Base-by-base conservation (phyloP, 768 basidiomycete species). In the Russula sp. region DNA sequence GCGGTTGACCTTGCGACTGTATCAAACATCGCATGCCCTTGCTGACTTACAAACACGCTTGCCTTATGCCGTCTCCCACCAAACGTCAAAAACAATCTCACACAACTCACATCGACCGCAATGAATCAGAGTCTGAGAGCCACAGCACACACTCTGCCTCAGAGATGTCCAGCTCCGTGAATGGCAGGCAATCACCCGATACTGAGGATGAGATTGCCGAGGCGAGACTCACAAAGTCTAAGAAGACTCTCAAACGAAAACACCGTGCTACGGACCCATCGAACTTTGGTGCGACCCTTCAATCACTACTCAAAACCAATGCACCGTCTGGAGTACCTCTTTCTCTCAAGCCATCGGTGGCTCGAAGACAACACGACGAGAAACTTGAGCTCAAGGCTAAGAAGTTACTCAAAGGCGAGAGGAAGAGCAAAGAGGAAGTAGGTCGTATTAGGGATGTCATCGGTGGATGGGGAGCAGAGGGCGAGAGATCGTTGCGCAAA, bases 381-480 rank as follows among this genome's bases (percentile, higher is more conserved):
- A 93, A 87, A 72, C 75, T 89, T 48, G 89, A 94, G 72, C 74
- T 76, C 63, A 82, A 82, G 71, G 90, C 90, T 2, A 87, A 83
- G 72, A 90, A 86, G 69, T 80, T 84, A 18, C 80, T 93, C 34
- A 85, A 84, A 57, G 76, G 83, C 28, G 90, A 90, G 70, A 84
- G 80, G 74, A 89, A 85, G 72, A 88, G 86, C 66, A 88, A 81
- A 67, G 88, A 90, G 67, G 89, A 90, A 67, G 84, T 79, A 66
- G 83, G 84, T 14, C 77, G 84, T 62, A 80, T 89, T 67, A 81
- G 77, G 46, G 87, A 89, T 73, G 84, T 85, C 18, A 92, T 90
- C 72, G 91, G 87, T 62, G 93, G 92, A 48, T 97, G 94, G 94
- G 94, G 90, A 34, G 88, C 83, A 14, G 89, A 90, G 74, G 84